Evolutionary conservation across 352 stramenopile genomes (phyloP), one percentile per base, ranked within the genome.

Genomic region (Globisporangium carolinianum): DNA sequence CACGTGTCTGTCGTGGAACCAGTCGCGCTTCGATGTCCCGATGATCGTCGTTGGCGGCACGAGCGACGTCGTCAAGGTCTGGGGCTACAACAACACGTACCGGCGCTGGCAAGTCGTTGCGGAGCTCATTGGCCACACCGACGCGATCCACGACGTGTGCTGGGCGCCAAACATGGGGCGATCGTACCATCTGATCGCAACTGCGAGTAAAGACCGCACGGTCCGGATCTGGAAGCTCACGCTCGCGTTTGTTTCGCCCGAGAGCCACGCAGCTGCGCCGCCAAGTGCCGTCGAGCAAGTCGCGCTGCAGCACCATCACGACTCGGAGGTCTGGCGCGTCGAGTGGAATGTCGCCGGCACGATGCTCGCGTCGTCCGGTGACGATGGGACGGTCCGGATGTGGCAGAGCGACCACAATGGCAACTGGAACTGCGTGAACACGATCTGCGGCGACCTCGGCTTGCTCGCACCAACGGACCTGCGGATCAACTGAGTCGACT

Each of bases 331-430:
- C 32, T 99, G 96, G 96, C 84, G 92, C 43, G 96, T 97, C 53
- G 88, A 98, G 70, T 99, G 94, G 94, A 98, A 98, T 63, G 86
- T 99, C 46, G 98, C 95, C 9, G 96, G 96, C 32, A 98, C 94
- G 12, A 96, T 98, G 63, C 68, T 99, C 51, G 93, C 93, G 37
- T 97, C 85, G 49, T 96, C 86, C 3, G 92, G 95, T 7, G 96
- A 99, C 69, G 87, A 96, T 55, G 95, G 95, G 52, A 94, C 91
- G 12, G 89, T 98, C n/a, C 80, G 92, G 51, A 83, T 99, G 67
- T 99, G 92, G 93, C 97, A 98, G 67, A 88, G 80, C 66, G 88
- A 98, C 68, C 91, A 94, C 58, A 72, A 95, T 39, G 87, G 89
- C 51, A 85, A 89, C 51, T 98, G 94, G 89, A 79, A 90, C 14